Evolutionary conservation across 768 basidiomycete genomes (phyloP).

Genomic region (Rhodotorula kratochvilovae): DNA sequence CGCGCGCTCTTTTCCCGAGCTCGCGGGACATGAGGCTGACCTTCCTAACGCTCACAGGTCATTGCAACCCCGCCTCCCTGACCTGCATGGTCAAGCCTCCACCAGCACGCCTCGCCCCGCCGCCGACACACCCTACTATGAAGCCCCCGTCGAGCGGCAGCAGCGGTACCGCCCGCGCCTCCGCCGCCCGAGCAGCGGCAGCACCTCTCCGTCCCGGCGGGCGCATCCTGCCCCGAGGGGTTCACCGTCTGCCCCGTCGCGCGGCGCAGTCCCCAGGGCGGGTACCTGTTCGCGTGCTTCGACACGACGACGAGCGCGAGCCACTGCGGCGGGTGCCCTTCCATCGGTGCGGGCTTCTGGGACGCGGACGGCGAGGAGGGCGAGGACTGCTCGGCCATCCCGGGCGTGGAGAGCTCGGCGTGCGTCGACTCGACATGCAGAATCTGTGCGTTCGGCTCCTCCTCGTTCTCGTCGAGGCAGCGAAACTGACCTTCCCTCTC

Average conservation of each 20-base stretch:
- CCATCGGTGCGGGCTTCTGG: constrained; percentile 18
- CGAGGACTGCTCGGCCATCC: constrained; percentile 43
- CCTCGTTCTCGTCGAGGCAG: neutral
- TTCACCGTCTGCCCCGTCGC: constrained; percentile 22
- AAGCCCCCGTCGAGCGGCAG: neutral
- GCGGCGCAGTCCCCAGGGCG: neutral
- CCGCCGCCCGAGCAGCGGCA: neutral
- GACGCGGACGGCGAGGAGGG: constrained; percentile 1
- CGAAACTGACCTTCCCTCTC: neutral
- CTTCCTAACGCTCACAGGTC: neutral
- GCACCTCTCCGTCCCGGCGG: constrained; percentile 9
- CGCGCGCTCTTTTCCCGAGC: too few relatives aligned
- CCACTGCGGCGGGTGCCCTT: constrained; percentile 45
- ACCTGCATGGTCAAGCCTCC: neutral
- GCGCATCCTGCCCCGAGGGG: constrained; percentile 20
- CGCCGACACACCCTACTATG: neutral
- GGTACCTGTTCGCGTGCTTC: constrained; percentile 41
- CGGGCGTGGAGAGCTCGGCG: constrained; percentile 38
- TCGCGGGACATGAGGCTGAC: neutral
- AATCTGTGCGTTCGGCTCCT: constrained; percentile 17
- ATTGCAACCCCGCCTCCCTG: neutral
- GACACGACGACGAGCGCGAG: constrained; percentile 40
- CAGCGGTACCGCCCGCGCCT: neutral
- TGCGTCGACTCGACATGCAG: constrained; percentile 40
- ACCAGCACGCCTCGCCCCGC: neutral